A percentile compares a stretch with the other conserved stretches of the same genome.
Evolutionary conservation across 192 early-diverging fungal genomes (phyloP).

Genomic region (Martensiomyces pterosporus): DNA sequence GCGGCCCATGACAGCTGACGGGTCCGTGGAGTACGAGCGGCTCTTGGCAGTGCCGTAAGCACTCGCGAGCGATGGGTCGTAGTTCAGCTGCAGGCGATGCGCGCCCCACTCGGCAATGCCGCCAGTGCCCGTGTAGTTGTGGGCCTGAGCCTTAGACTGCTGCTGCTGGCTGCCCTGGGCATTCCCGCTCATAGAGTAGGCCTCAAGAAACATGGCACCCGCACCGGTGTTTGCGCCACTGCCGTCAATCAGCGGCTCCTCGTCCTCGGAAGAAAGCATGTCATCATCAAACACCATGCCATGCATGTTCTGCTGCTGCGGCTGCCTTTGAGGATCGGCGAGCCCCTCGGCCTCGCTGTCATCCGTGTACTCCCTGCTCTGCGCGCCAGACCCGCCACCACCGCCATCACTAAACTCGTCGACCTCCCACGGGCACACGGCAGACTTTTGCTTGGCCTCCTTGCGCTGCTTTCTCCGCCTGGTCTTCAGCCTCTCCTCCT

Average conservation of each 20-base stretch:
- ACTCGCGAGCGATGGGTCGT: conserved; percentile 16
- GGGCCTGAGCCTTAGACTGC: conserved; percentile 18
- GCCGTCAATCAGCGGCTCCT: too few species aligned
- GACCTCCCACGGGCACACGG: conserved; percentile 48
- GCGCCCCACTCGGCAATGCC: conserved; percentile 52
- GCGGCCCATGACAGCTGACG: conserved; percentile 20
- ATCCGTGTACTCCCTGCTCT: conserved; percentile 4
- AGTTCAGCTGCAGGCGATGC: conserved; percentile 41
- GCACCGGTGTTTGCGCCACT: too few species aligned
- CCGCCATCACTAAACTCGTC: conserved; percentile 45
- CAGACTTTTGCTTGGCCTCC: conserved; percentile 31
- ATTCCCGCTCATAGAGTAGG: conserved; percentile 20
- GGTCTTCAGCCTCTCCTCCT: conserved; percentile 42
- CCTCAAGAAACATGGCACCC: too few species aligned
- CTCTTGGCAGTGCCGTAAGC: conserved; percentile 14
- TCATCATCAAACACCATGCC: conserved; percentile 44
- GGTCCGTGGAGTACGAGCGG: conserved; percentile 43
- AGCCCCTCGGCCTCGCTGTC: conserved; percentile 1
- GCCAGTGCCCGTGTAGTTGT: conserved; percentile 47
- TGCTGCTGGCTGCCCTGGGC: conserved; percentile 8
- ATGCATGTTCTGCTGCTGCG: conserved; percentile 5
- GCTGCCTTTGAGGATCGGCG: too few species aligned
- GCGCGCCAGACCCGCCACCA: too few species aligned
- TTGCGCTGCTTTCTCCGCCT: conserved; percentile 36
- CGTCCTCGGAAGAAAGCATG: conserved; percentile 43